Evolutionary conservation across 345 rosid species (phyloP).

Genomic region (Salix dunnii): DNA sequence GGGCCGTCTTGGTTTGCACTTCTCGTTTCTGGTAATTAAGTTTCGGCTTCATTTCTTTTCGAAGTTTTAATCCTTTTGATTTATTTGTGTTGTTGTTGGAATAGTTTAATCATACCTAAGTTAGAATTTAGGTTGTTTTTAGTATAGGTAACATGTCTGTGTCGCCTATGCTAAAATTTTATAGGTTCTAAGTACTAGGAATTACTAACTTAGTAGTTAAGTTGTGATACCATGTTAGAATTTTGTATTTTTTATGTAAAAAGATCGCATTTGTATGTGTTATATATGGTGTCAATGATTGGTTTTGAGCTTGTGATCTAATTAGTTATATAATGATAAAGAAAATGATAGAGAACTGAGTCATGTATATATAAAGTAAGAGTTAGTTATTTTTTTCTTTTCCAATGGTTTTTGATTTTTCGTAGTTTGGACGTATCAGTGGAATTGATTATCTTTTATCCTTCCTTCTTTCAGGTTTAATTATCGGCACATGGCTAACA

Average conservation of each 20-base stretch:
- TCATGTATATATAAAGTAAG: not conserved
- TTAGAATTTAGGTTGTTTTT: not conserved
- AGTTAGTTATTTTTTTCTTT: not conserved
- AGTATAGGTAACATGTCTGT: not conserved
- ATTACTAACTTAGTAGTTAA: not conserved
- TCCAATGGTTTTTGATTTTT: not conserved
- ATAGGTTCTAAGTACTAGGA: not conserved
- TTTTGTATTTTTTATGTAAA: not conserved
- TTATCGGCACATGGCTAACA: constrained; percentile 96
- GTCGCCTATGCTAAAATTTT: not conserved
- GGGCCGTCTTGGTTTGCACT: constrained; percentile 99
- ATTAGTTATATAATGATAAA: not conserved
- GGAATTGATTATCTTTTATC: constrained; percentile 15
- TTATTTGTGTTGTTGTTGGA: not conserved
- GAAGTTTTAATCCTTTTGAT: not conserved
- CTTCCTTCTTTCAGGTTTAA: constrained; percentile 68
- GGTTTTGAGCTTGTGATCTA: not conserved
- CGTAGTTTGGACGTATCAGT: not conserved
- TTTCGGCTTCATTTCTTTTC: not conserved
- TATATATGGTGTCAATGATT: not conserved
- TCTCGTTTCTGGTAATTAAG: constrained; percentile 83
- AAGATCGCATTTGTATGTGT: not conserved
- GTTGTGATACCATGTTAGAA: not conserved
- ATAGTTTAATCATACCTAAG: not conserved
- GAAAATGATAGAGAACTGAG: not conserved